A percentile compares a stretch with the other conserved stretches of the same genome.
phyloP scores from a whole-genome alignment of 805 yeast genomes.

The Ogataea henricii region DNA sequence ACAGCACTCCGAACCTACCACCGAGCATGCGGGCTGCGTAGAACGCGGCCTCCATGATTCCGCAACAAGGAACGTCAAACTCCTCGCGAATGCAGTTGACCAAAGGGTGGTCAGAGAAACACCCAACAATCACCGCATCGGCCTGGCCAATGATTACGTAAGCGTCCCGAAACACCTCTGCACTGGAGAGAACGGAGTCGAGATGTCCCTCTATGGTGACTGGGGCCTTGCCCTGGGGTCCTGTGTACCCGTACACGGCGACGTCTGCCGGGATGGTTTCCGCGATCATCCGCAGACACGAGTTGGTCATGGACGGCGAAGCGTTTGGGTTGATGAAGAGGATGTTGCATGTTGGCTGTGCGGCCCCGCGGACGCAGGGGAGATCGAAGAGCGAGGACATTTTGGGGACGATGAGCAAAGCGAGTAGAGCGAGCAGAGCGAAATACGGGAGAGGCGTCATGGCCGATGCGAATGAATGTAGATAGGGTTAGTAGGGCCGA shows the following conservation, averaged over 20 bases:
- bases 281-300: slow-evolving; percentile 35
- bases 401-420: not conserved
- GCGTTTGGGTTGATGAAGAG: slow-evolving; percentile 36
- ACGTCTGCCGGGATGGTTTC: slow-evolving; percentile 33
- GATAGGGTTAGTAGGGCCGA: too few relatives aligned
- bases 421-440: too few relatives aligned
- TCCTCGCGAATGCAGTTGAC: slow-evolving; percentile 38
- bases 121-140: slow-evolving; percentile 37
- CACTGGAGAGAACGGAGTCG: slow-evolving; percentile 37
- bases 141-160: slow-evolving; percentile 30
- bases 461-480: too few relatives aligned
- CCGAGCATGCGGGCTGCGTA: slow-evolving; percentile 36
- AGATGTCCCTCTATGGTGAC: slow-evolving; percentile 36
- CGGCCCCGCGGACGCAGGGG: slow-evolving; percentile 10
- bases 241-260: slow-evolving; percentile 35
- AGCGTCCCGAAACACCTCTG: slow-evolving; percentile 34
- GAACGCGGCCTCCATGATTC: slow-evolving; percentile 39
- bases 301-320: slow-evolving; percentile 32
- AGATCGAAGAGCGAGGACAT: slow-evolving; percentile 5
- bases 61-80: slow-evolving; percentile 36
- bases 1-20: slow-evolving; percentile 36
- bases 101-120: slow-evolving; percentile 40
- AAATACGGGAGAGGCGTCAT: too few relatives aligned
- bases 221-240: slow-evolving; percentile 30
- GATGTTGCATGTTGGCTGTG: slow-evolving; percentile 20